Evolutionary conservation across 257 asterid species (phyloP).

Genomic region (Jasminum sambac): DNA sequence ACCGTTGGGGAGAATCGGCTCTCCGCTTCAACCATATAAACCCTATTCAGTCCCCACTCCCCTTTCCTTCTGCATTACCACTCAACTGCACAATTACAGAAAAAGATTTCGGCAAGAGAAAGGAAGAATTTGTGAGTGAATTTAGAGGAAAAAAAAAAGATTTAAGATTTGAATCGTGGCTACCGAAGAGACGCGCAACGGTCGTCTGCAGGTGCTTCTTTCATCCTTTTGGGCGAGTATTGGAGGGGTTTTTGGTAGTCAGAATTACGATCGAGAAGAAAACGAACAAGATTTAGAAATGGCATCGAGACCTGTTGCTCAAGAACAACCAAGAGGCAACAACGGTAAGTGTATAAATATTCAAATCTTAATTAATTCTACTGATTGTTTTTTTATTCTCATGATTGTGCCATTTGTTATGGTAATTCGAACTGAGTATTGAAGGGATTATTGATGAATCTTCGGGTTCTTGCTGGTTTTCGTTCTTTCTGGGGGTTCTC

Average conservation of each 20-base stretch:
- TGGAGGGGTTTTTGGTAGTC: constrained; percentile 61
- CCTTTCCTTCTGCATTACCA: constrained; percentile 12
- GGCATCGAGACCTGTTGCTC: constrained; percentile 49
- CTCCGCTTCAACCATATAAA: constrained; percentile 15
- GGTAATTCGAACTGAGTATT: background rate
- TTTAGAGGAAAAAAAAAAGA: background rate
- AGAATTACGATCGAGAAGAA: constrained; percentile 22
- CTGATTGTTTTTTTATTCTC: background rate
- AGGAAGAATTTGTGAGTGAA: background rate
- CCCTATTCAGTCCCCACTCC: background rate
- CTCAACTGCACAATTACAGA: background rate
- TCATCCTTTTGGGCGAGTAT: constrained; percentile 64
- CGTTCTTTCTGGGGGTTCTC: background rate
- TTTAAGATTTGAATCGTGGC: constrained; percentile 54
- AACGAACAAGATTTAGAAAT: constrained; percentile 41
- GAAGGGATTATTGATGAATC: background rate
- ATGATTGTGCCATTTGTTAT: background rate
- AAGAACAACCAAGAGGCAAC: constrained; percentile 52
- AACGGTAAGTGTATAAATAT: background rate
- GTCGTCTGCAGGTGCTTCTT: constrained; percentile 71
- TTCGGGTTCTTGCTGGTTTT: background rate
- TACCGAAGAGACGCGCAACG: constrained; percentile 55
- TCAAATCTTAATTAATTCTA: background rate
- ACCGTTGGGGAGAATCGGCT: constrained; percentile 47
- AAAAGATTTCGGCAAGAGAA: background rate